These are phyloP conservation scores for Penicillium bovifimosum DNA, from an alignment of 495 filamentous ascomycete genomes.

Conservation along the genomic window DNA sequence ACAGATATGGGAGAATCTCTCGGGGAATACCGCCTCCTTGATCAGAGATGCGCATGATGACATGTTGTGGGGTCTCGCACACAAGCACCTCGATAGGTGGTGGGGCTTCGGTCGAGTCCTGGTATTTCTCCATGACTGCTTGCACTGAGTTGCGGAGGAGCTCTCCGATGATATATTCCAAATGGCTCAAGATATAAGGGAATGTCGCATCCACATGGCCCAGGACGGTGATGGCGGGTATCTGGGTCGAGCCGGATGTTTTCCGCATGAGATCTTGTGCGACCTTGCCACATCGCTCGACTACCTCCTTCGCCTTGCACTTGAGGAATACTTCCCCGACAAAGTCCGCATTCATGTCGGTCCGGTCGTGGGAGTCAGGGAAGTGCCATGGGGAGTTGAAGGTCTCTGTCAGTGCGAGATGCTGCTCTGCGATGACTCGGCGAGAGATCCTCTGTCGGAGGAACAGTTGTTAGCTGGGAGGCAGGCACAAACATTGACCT, in stretches of 20 bases:
- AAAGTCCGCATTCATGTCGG: slow-evolving; percentile 69
- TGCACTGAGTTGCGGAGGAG: slow-evolving; percentile 93
- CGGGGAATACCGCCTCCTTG: slow-evolving; percentile 87
- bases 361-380: slow-evolving; percentile 62
- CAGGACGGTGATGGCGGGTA: slow-evolving; percentile 79
- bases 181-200: slow-evolving; percentile 90
- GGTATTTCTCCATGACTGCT: slow-evolving; percentile 71
- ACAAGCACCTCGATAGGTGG: slow-evolving; percentile 90
- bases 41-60: slow-evolving; percentile 93
- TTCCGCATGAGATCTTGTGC: slow-evolving; percentile 62
- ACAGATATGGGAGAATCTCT: slow-evolving; percentile 81
- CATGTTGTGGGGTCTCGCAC: slow-evolving; percentile 90
- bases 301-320: slow-evolving; percentile 86
- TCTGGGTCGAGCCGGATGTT: slow-evolving; percentile 61
- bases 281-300: slow-evolving; percentile 72
- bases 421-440: slow-evolving; percentile 95
- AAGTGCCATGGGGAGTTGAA: slow-evolving; percentile 93
- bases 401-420: slow-evolving; percentile 92
- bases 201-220: slow-evolving; percentile 88
- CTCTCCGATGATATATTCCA: slow-evolving; percentile 97
- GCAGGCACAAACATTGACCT: background rate
- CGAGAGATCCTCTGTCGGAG: slow-evolving; percentile 74
- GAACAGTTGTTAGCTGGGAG: background rate
- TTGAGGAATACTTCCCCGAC: slow-evolving; percentile 94
- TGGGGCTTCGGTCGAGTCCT: slow-evolving; percentile 38